Conservation (phyloP, 2,329 filamentous ascomycete genomes). For the Dryadomyces sulphureus region DNA sequence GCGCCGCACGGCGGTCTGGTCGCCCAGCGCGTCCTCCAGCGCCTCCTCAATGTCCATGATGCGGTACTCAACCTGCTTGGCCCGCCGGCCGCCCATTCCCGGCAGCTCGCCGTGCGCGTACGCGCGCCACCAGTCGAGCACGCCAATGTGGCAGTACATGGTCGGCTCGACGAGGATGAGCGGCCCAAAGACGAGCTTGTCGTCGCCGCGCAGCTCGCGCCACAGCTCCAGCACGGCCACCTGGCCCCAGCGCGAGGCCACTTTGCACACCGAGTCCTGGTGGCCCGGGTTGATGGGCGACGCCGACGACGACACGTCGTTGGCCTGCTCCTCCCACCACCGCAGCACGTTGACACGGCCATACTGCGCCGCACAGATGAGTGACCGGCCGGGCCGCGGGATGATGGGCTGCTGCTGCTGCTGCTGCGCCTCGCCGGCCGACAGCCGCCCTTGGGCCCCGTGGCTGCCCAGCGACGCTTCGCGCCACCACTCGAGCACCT, state of each 20-base stretch:
- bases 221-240: constrained; percentile 74
- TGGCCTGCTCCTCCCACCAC: constrained; percentile 79
- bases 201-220: constrained; percentile 56
- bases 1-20: constrained; percentile 53
- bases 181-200: constrained; percentile 22
- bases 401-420: constrained; percentile 30
- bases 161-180: constrained; percentile 62
- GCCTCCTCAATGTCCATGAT: constrained; percentile 94
- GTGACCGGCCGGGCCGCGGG: constrained; percentile 70
- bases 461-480: constrained; percentile 27
- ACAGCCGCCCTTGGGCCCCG: no score
- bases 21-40: constrained; percentile 69
- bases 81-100: constrained; percentile 37
- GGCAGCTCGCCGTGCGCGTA: constrained; percentile 42
- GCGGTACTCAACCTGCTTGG: constrained; percentile 75
- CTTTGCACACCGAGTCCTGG: constrained; percentile 67
- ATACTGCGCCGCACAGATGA: constrained; percentile 71
- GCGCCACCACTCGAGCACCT: constrained; percentile 89
- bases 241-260: constrained; percentile 73
- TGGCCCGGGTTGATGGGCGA: constrained; percentile 51
- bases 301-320: constrained; percentile 21
- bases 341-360: constrained; percentile 63
- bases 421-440: no score
- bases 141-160: constrained; percentile 68
- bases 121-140: constrained; percentile 85